These are phyloP conservation scores for Penicillium sp. DNA, from an alignment of 2,329 filamentous ascomycete species.

Conservation along the genomic window DNA sequence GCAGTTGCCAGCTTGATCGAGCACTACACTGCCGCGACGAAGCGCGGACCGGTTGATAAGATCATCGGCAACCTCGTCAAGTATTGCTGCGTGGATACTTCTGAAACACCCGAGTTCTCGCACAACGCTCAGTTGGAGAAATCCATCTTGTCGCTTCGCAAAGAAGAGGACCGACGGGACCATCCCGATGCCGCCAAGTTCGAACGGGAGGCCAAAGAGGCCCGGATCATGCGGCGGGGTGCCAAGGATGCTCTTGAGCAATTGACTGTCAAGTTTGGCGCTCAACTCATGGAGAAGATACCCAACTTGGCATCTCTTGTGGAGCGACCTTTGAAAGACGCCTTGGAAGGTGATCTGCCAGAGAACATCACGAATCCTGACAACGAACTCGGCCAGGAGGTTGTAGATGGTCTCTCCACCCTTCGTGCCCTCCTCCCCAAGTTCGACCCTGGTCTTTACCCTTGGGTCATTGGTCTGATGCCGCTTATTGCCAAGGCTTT, in stretches of 20 bases:
- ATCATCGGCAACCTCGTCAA: slow-evolving; percentile 94
- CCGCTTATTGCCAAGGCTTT: slow-evolving; percentile 85
- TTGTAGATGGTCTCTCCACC: slow-evolving; percentile 91
- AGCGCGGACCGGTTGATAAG: slow-evolving; percentile 87
- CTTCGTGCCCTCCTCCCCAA: slow-evolving; percentile 93
- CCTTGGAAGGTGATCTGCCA: slow-evolving; percentile 71
- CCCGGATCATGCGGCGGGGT: slow-evolving; percentile 85
- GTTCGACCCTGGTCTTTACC: slow-evolving; percentile 71
- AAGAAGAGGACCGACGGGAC: slow-evolving; percentile 94
- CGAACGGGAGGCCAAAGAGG: slow-evolving; percentile 83
- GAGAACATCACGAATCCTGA: slow-evolving; percentile 72
- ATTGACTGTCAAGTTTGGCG: slow-evolving; percentile 75
- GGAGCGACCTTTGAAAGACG: slow-evolving; percentile 73
- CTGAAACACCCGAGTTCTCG: slow-evolving; percentile 93
- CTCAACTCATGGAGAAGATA: slow-evolving; percentile 75
- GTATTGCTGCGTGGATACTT: slow-evolving; percentile 96
- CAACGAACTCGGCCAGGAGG: slow-evolving; percentile 79
- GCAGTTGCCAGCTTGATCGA: slow-evolving; percentile 85
- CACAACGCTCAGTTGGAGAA: slow-evolving; percentile 76
- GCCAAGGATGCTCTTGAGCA: slow-evolving; percentile 94
- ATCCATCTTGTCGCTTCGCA: slow-evolving; percentile 88
- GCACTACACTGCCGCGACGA: slow-evolving; percentile 76
- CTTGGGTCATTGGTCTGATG: slow-evolving; percentile 80
- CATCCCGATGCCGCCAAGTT: slow-evolving; percentile 89
- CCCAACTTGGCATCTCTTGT: slow-evolving; percentile 81